Base-by-base conservation (phyloP, 2,329 filamentous ascomycete genomes). In the Aspergillus texensis region DNA sequence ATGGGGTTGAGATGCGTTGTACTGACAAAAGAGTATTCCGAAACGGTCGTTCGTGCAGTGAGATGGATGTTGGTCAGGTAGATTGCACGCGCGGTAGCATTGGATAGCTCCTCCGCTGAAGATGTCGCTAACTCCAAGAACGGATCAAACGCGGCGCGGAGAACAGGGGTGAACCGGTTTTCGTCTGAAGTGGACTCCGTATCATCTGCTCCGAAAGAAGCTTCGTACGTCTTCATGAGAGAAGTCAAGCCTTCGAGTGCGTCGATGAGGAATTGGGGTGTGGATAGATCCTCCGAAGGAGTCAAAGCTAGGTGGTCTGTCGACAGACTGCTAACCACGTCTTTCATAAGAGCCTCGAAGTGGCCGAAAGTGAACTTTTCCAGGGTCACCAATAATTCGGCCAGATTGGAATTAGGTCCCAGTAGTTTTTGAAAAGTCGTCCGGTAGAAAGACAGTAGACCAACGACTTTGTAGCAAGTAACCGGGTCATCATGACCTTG, bases 401-500 rank as follows among this genome's bases (percentile, higher is more conserved):
- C 83, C 0, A 97, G 82, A 10, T 85, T 82, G 0, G 92, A 92
- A 12, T 89, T 83, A 2, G 83, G 71, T 2, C 91, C 90, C 0
- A 98, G 82, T 0, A 98, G 83, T 70, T 91, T 94, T 19, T 88
- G 81, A 75, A 98, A 97, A 1, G 94, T 97, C 65, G 88, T 84
- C 34, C 88, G 89, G 79, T 99, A 99, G 79, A 99, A 99, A 46
- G 88, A 89, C 48, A 98, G 84, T 1, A 99, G 83, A 70, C 96
- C 97, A 12, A 92, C 89, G 46, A 98, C 88, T 75, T 93, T 95
- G 81, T 97, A 99, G 39, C 93, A 90, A 56, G 93, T 82, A 24
- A 96, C 92, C 0, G 90, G 90, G 63, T 98, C 94, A 70, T 97
- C 94, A 75, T 97, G 94, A 65, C 91, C 91, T 71, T 96, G 93